A percentile compares a stretch with the other conserved stretches of the same genome.
Conservation (phyloP, 2,329 filamentous ascomycete genomes). For the Aspergillus fischeri region DNA sequence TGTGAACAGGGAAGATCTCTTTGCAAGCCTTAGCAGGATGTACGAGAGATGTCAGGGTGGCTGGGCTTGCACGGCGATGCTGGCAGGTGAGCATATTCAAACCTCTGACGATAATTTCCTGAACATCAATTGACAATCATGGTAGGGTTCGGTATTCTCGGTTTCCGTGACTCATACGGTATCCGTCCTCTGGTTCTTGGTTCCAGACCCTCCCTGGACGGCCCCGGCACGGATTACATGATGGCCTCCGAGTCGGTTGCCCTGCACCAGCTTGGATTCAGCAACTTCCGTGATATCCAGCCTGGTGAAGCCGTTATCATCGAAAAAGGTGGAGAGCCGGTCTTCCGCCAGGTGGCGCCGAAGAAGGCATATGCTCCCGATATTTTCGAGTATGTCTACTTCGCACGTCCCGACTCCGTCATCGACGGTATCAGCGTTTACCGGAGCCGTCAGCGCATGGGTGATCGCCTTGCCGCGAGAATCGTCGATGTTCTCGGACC, state of each 20-base stretch:
- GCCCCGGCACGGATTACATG: slow-evolving; percentile 74
- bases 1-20: slow-evolving; percentile 74
- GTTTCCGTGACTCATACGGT: slow-evolving; percentile 73
- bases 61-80: slow-evolving; percentile 77
- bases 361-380: slow-evolving; percentile 72
- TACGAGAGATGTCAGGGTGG: slow-evolving; percentile 70
- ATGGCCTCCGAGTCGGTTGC: slow-evolving; percentile 87
- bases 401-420: slow-evolving; percentile 73
- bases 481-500: slow-evolving; percentile 65
- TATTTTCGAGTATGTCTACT: slow-evolving; percentile 85
- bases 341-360: slow-evolving; percentile 70
- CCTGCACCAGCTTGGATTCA: slow-evolving; percentile 74
- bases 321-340: slow-evolving; percentile 68
- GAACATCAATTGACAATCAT: slow-evolving; percentile 12
- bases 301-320: slow-evolving; percentile 85
- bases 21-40: slow-evolving; percentile 66
- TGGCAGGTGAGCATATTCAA: slow-evolving; percentile 53
- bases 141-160: slow-evolving; percentile 69
- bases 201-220: slow-evolving; percentile 63
- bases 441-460: slow-evolving; percentile 81
- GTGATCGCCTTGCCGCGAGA: slow-evolving; percentile 70
- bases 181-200: slow-evolving; percentile 81
- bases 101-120: neutral
- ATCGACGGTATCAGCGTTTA: slow-evolving; percentile 89
- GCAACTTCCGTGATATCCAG: slow-evolving; percentile 68